Evolutionary conservation across 148 eudicot species (phyloP).

Genomic region (Bassia scoparia): DNA sequence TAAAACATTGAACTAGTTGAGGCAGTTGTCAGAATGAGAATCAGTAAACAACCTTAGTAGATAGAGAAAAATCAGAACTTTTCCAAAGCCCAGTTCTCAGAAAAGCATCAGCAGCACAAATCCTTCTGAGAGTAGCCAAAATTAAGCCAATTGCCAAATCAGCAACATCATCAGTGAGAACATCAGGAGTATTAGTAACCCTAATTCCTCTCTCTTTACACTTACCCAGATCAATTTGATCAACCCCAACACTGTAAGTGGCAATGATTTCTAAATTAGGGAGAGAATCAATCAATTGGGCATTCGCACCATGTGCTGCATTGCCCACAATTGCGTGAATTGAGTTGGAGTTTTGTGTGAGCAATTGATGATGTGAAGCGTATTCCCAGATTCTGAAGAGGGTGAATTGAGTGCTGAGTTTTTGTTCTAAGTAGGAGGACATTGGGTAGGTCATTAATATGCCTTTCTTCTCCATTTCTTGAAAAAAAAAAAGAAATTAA

Average conservation of each 20-base stretch:
- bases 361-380: slow-evolving; percentile 26
- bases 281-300: slow-evolving; percentile 52
- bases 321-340: slow-evolving; percentile 51
- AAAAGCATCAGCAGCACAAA: slow-evolving; percentile 47
- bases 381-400: slow-evolving; percentile 38
- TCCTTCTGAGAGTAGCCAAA: slow-evolving; percentile 42
- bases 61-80: slow-evolving; percentile 33
- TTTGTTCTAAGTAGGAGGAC: slow-evolving; percentile 38
- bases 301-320: slow-evolving; percentile 42
- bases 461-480: slow-evolving; percentile 29
- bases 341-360: slow-evolving; percentile 25
- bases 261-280: slow-evolving; percentile 59
- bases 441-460: slow-evolving; percentile 37
- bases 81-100: slow-evolving; percentile 48
- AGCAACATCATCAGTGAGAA: slow-evolving; percentile 64
- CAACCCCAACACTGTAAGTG: slow-evolving; percentile 63
- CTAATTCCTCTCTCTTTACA: slow-evolving; percentile 52
- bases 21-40: not conserved
- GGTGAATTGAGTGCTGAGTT: slow-evolving; percentile 38
- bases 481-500: not conserved
- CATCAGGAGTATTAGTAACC: slow-evolving; percentile 68
- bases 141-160: slow-evolving; percentile 50
- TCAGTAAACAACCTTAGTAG: slow-evolving; percentile 40
- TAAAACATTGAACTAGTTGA: too few relatives aligned
- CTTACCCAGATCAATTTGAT: slow-evolving; percentile 49